phyloP scores from a whole-genome alignment of 2,329 filamentous ascomycete genomes.

The Diplocarpon mali region DNA sequence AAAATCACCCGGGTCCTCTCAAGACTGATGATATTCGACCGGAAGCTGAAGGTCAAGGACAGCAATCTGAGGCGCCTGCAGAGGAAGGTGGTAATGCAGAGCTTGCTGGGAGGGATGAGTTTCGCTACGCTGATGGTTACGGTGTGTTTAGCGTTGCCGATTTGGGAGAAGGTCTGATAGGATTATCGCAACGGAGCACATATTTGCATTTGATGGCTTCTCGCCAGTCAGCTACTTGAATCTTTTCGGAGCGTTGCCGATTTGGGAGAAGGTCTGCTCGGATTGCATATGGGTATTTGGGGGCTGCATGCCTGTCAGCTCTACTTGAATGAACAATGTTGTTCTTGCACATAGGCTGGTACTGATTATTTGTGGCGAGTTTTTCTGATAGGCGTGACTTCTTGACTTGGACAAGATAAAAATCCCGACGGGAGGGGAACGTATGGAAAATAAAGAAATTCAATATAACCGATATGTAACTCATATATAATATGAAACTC shows the following conservation, averaged over 20 bases:
- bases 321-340: too few species aligned
- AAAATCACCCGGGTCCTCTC: constrained; percentile 26
- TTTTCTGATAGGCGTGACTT: too few species aligned
- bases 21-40: constrained; percentile 37
- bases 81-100: constrained; percentile 37
- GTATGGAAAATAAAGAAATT: too few species aligned
- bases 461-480: too few species aligned
- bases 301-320: not conserved
- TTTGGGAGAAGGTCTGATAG: constrained; percentile 29
- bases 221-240: not conserved
- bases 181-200: not conserved
- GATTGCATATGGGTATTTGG: not conserved
- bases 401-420: too few species aligned
- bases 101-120: constrained; percentile 57
- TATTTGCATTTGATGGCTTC: not conserved
- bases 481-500: too few species aligned
- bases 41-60: constrained; percentile 36
- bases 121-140: constrained; percentile 63
- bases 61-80: constrained; percentile 33
- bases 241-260: too few species aligned
- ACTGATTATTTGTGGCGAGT: too few species aligned
- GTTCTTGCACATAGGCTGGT: too few species aligned
- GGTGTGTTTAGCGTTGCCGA: constrained; percentile 38
- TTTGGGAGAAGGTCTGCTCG: not conserved
- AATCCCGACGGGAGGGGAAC: too few species aligned